Base-by-base conservation (phyloP, 2,329 filamentous ascomycete species). In the Tolypocladium endophyticum region DNA sequence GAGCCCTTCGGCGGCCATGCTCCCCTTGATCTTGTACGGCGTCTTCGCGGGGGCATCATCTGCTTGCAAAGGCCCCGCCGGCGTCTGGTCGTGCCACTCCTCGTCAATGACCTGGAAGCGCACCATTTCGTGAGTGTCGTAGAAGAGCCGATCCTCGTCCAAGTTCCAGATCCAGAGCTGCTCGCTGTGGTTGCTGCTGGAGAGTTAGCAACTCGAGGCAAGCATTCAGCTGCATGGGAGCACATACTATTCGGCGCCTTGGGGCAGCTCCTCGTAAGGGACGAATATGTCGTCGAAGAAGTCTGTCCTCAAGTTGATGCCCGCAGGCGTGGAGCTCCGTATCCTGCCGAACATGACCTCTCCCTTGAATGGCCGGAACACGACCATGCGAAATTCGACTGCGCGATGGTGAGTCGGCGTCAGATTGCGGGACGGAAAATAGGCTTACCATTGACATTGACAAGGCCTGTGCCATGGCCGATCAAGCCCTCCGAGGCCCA, bases 211-310 rank as follows among this genome's bases (percentile, higher is more conserved):
- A 30, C 7, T 16, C 18, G 9, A 1, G n/a, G 2, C n/a, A 23
- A 36, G 12, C 5, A 6, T 12, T 18, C n/a, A 16, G 8, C 38
- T 25, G 56, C 11, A n/a, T 1, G 45, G 23, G 43, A 28, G 45
- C 23, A 66, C 86, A 75, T 75, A 92, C 88, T 90, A 96, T 70
- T 84, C 82, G 33, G 87, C 85, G n/a, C 85, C 86, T 35, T 89
- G 84, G 45, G 92, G 89, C 4, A 96, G 80, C 64, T 90, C 85
- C 59, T 86, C 82, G 41, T 83, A 85, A 1, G 83, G 90, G 63
- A 97, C 85, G 61, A 90, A 87, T 38, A 99, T 91, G 64, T 97
- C 92, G 66, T 93, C 89, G 67, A 97, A 99, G 73, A 99, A 99
- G 63, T 96, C 90, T 4, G 92, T 87, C 56, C 87, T 86, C 61